phyloP scores from a whole-genome alignment of 1,139 yeast genomes.

The Candida tetrigidarum region DNA sequence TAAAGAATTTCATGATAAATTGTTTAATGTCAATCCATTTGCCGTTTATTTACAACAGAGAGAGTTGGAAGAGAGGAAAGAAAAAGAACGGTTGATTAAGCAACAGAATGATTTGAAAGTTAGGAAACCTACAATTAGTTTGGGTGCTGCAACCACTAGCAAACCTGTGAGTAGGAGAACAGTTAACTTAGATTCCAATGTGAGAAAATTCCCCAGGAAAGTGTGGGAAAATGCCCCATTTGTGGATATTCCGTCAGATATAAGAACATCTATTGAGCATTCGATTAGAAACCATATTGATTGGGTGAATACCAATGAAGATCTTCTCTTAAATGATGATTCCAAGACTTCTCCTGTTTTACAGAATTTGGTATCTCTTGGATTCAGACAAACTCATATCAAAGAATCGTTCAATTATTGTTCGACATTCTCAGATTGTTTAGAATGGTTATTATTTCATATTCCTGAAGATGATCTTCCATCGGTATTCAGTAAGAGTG shows the following conservation, averaged over 20 bases:
- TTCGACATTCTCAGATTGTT: slow-evolving; percentile 52
- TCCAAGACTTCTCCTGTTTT: too few relatives aligned
- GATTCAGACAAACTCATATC: slow-evolving; percentile 73
- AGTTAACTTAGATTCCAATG: not conserved
- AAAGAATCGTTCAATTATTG: slow-evolving; percentile 73
- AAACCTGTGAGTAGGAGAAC: slow-evolving; percentile 4
- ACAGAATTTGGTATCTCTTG: slow-evolving; percentile 45
- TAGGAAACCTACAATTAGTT: slow-evolving; percentile 46
- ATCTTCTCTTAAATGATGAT: slow-evolving; percentile 7
- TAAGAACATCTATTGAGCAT: slow-evolving; percentile 57
- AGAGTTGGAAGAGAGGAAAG: slow-evolving; percentile 42
- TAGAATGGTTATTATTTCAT: slow-evolving; percentile 87
- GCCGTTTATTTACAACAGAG: slow-evolving; percentile 57
- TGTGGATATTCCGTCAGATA: slow-evolving; percentile 52
- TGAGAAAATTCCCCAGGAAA: slow-evolving; percentile 52
- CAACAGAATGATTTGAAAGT: slow-evolving; percentile 41
- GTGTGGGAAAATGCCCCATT: slow-evolving; percentile 70
- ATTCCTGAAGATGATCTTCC: slow-evolving; percentile 96
- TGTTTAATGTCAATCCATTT: slow-evolving; percentile 77
- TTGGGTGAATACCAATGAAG: slow-evolving; percentile 45
- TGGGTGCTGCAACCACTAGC: slow-evolving; percentile 19
- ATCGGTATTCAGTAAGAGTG: slow-evolving; percentile 46
- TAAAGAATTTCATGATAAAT: slow-evolving; percentile 48
- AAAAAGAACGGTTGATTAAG: slow-evolving; percentile 48
- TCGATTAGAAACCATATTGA: slow-evolving; percentile 56